Base-by-base conservation (phyloP, 2,329 filamentous ascomycete genomes). In the Cladosporium sphaerospermum region DNA sequence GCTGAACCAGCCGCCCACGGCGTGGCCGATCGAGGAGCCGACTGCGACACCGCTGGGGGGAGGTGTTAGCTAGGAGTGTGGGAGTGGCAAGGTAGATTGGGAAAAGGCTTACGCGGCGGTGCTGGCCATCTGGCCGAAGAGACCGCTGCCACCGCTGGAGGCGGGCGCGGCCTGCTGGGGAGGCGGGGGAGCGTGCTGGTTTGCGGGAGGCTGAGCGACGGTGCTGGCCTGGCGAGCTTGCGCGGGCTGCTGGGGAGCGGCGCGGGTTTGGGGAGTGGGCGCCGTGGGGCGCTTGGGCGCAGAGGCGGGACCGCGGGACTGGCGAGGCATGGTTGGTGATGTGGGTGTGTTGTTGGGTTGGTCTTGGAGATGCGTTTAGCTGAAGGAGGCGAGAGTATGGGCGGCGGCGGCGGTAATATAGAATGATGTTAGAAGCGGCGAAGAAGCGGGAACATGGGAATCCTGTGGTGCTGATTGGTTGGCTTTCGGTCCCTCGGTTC, bases 61-160 rank as follows among this genome's bases (percentile, higher is more conserved):
- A 31, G 19, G 41, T 57, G 57, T 70, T 61, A 66, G 64, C 54
- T 47, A 61, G 47, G 48, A 59, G 14, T 18, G 49, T 46, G 52
- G 42, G 57, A 41, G 57, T 45, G 16, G 18, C 16, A 18, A 19
- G 31, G 19, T 23, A 36, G 31, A 13, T 37, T 52, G 49, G 36
- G 53, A 44, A 16, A 10, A 84, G 10, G 36, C 90, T 77, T 85
- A 97, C 92, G 93, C 93, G 71, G 93, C 93, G 54, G 93, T 99
- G 69, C 85, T 90, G 61, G 93, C 93, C 88, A 99, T 96, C 79
- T 97, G 89, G 55, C 89, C 92, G 63, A 99, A 89, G 9, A 99
- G 79, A 59, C 93, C 92, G 4, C 89, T 85, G 28, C 90, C 88
- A 61, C 85, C 79, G 51, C 76, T 73, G 32, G 69, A 67, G 32